Base-by-base conservation (phyloP, 2,329 filamentous ascomycete genomes). In the Sporothrix dimorphospora region DNA sequence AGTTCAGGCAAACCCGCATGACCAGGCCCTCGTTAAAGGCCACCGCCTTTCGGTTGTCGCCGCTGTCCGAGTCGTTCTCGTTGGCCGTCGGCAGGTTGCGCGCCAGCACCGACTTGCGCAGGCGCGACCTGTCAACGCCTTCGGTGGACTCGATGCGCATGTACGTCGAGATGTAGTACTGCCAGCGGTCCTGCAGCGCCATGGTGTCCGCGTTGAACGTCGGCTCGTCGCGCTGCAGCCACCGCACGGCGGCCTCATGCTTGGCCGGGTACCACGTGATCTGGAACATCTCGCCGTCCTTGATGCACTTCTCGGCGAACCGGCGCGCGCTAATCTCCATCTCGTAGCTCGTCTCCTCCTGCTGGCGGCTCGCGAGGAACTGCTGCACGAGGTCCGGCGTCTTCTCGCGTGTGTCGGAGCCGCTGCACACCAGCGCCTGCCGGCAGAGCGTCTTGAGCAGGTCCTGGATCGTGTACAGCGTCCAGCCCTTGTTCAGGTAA, bases 151-250 rank as follows among this genome's bases (percentile, higher is more conserved):
- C 94, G 30, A 94, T 88, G 75, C 94, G 93, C 76, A 94, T 92
- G 81, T 92, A 98, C 0, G 94, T 94, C 21, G 95, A 94, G 72
- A 97, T 93, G 80, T 99, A 99, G 83, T 97, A 97, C 77, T 95
- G 93, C 96, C 96, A 99, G 51, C 90, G 87, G 74, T 94, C 90
- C 72, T 91, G 91, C 68, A 90, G 88, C 78, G 96, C 92, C 84
- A 97, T 91, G 76, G 97, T 94, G 76, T 97, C 93, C 78, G 91
- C 91, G 77, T 96, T 94, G 80, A 97, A 94, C 0, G 97, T 92
- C 53, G 89, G 90, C 76, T 92, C 90, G 67, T 91, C 89, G 69
- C 88, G 86, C 76, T 89, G 88, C 67, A 92, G 82, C 86, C 89
- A 90, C 59, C 93, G 93, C 12, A 97, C 86, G 1, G 89, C 90